phyloP scores from a whole-genome alignment of 176 grass and related monocot genomes.

The Oryza brachyantha region DNA sequence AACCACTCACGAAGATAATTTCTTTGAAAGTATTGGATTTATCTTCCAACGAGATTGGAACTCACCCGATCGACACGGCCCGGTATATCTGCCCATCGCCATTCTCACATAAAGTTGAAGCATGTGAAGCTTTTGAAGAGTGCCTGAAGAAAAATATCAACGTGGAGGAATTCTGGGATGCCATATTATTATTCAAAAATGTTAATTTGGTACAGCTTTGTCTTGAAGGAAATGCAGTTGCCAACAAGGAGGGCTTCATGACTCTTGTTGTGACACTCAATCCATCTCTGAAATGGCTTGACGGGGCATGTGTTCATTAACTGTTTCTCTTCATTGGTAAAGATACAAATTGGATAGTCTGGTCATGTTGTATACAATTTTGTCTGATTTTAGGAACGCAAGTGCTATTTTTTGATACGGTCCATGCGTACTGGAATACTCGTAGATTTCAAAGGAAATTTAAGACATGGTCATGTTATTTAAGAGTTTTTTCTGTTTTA shows the following conservation, averaged over 20 bases:
- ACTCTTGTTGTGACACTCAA: conserved; percentile 36
- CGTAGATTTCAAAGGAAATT: conserved; percentile 8
- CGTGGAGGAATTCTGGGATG: conserved; percentile 60
- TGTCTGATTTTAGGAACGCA: not conserved
- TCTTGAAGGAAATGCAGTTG: conserved; percentile 65
- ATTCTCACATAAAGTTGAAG: conserved; percentile 61
- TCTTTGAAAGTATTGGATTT: conserved; percentile 79
- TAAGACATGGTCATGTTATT: not conserved
- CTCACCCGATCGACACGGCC: conserved; percentile 59
- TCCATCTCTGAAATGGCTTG: conserved; percentile 69
- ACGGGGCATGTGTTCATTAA: conserved; percentile 32
- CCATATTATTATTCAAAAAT: conserved; percentile 57
- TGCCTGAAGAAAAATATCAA: conserved; percentile 38
- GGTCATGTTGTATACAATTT: conserved; percentile 1
- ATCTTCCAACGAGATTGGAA: conserved; percentile 79
- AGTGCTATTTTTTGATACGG: conserved; percentile 3
- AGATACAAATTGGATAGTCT: not conserved
- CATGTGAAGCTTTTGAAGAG: conserved; percentile 48
- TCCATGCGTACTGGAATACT: not conserved
- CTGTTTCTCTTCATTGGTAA: conserved; percentile 7
- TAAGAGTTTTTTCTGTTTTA: not conserved
- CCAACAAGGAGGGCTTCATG: conserved; percentile 44
- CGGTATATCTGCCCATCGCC: conserved; percentile 75
- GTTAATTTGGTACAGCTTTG: conserved; percentile 55
- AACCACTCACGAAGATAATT: conserved; percentile 61